Conservation (phyloP, 305 asterid genomes). For the Rubia peregrina region DNA sequence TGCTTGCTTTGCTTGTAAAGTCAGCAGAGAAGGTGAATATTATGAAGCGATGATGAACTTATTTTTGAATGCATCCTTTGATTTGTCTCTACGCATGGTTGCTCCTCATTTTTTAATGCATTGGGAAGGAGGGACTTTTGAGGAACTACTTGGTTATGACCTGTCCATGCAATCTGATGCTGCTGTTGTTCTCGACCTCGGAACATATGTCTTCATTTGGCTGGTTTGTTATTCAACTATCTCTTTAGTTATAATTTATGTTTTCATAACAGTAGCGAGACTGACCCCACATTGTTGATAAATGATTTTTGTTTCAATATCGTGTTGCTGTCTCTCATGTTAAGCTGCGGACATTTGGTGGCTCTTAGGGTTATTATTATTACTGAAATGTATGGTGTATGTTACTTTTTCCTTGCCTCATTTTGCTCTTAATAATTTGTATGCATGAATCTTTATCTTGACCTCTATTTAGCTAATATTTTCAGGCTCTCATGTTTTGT, state of each 20-base stretch:
- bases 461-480: not conserved
- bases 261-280: not conserved
- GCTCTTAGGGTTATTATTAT: not conserved
- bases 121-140: constrained; percentile 91
- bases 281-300: too few relatives aligned
- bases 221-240: constrained; percentile 45
- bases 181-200: constrained; percentile 97
- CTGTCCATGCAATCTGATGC: constrained; percentile 98
- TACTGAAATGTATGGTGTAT: not conserved
- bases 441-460: too few relatives aligned
- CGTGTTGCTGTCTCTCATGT: too few relatives aligned
- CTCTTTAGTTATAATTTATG: not conserved
- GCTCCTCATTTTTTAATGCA: constrained; percentile 97
- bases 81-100: constrained; percentile 87
- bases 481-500: not conserved
- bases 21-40: constrained; percentile 93
- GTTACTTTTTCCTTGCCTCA: not conserved
- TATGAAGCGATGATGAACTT: constrained; percentile 98
- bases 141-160: constrained; percentile 91
- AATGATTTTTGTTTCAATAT: too few relatives aligned
- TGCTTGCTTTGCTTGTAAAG: constrained; percentile 77
- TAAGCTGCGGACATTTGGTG: too few relatives aligned
- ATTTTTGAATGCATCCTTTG: constrained; percentile 86
- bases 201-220: constrained; percentile 98
- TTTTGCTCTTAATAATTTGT: not conserved